phyloP scores from a whole-genome alignment of 805 yeast species.

The Wickerhamiella lipophila region DNA sequence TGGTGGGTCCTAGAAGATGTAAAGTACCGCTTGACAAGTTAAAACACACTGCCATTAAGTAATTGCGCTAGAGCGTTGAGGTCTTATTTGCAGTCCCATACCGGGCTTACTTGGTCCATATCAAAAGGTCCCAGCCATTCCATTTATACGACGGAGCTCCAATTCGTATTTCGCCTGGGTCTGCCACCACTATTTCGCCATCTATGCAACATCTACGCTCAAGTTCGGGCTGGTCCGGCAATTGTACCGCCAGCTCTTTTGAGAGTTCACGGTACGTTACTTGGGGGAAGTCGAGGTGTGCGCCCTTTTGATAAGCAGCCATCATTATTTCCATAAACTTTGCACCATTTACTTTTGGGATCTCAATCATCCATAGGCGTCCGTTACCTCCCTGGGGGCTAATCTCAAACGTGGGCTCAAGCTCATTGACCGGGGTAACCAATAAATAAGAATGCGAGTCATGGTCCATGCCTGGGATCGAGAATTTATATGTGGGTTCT shows the following conservation, averaged over 20 bases:
- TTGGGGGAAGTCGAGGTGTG: slow-evolving; percentile 37
- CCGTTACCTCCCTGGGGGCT: slow-evolving; percentile 43
- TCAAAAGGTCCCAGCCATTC: slow-evolving; percentile 25
- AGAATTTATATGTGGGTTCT: slow-evolving; percentile 44
- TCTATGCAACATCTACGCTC: slow-evolving; percentile 51
- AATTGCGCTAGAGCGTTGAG: too few relatives aligned
- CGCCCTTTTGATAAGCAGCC: slow-evolving; percentile 44
- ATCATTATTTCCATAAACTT: slow-evolving; percentile 43
- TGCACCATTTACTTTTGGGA: slow-evolving; percentile 29
- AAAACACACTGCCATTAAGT: too few relatives aligned
- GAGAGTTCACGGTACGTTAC: slow-evolving; percentile 36
- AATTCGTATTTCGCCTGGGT: slow-evolving; percentile 21
- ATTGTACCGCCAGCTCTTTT: slow-evolving; percentile 12
- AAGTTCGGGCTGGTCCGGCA: slow-evolving; percentile 26
- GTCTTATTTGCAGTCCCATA: too few relatives aligned
- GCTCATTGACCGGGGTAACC: slow-evolving; percentile 40
- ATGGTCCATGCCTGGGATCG: slow-evolving; percentile 24
- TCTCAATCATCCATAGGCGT: slow-evolving; percentile 33
- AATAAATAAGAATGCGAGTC: slow-evolving; percentile 43
- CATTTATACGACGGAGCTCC: slow-evolving; percentile 16
- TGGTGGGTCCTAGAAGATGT: too few relatives aligned
- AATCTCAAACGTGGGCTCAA: slow-evolving; percentile 50
- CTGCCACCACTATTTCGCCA: slow-evolving; percentile 38
- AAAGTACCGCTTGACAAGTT: too few relatives aligned
- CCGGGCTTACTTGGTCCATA: slow-evolving; percentile 11